A percentile compares a stretch with the other conserved stretches of the same genome.
Conservation (phyloP, 1,284 basidiomycete species). For the Ganoderma meredithae region DNA sequence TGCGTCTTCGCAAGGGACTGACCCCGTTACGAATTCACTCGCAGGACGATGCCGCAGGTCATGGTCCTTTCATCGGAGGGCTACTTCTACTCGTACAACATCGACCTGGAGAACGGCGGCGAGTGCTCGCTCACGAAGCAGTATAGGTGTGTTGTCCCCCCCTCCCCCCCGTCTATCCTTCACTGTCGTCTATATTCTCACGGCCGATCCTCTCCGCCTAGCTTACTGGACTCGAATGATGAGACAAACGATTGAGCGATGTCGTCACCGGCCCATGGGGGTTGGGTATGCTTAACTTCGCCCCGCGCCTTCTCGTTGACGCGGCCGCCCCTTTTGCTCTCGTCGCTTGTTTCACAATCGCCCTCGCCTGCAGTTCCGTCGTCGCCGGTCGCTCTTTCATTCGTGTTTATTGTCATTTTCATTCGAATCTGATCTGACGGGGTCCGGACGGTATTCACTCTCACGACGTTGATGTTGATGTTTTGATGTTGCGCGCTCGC, state of each 20-base stretch:
- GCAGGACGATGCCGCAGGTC: constrained; percentile 91
- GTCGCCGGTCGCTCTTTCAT: not conserved
- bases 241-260: constrained; percentile 28
- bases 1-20: too few species aligned
- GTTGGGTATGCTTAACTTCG: too few species aligned
- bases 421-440: not conserved
- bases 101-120: constrained; percentile 96
- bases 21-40: not conserved
- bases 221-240: constrained; percentile 33
- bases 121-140: constrained; percentile 96
- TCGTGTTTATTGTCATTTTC: not conserved
- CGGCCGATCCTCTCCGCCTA: not conserved
- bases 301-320: too few species aligned
- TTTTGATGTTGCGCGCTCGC: too few species aligned
- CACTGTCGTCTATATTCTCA: not conserved
- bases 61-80: constrained; percentile 98
- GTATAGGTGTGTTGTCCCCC: constrained; percentile 79
- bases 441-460: constrained; percentile 2
- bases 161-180: not conserved
- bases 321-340: too few species aligned
- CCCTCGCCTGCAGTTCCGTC: not conserved
- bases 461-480: not conserved
- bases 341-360: too few species aligned
- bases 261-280: not conserved
- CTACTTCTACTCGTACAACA: constrained; percentile 94